Evolutionary conservation across 768 basidiomycete genomes (phyloP).

Genomic region (Mycena crocata): DNA sequence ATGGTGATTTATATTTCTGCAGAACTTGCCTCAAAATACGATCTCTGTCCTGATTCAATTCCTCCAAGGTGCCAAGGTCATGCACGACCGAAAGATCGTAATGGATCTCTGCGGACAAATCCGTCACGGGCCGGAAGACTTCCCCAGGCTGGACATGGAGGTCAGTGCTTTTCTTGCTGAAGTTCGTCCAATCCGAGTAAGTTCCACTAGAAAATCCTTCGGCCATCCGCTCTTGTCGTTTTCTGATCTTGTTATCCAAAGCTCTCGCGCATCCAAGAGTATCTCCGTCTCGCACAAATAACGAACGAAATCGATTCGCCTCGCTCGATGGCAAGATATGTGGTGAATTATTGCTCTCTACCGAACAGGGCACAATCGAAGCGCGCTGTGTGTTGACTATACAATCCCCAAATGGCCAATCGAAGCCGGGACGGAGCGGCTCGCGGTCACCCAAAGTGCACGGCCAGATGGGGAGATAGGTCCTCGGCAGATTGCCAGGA

Average conservation of each 20-base stretch:
- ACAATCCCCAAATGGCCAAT: conserved; percentile 13
- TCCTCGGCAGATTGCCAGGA: not conserved
- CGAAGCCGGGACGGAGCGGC: not conserved
- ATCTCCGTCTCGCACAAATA: not conserved
- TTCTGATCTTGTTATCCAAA: not conserved
- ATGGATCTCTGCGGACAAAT: not conserved
- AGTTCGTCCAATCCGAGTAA: not conserved
- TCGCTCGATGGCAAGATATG: not conserved
- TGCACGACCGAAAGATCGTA: not conserved
- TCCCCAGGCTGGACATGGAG: not conserved
- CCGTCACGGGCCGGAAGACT: not conserved
- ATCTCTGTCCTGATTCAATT: not conserved
- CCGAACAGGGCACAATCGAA: too few species aligned
- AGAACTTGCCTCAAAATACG: not conserved
- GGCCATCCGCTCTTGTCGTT: not conserved
- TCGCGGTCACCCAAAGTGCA: not conserved
- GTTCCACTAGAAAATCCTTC: not conserved
- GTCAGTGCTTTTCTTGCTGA: not conserved
- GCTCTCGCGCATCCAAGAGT: not conserved
- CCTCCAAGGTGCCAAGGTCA: not conserved
- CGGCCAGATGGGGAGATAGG: conserved; percentile 3
- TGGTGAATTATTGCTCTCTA: not conserved
- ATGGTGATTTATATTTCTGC: too few species aligned
- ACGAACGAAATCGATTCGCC: not conserved
- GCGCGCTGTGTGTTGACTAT: not conserved